Evolutionary conservation across 2,329 filamentous ascomycete species (phyloP), one percentile per base, ranked within the genome.

Genomic region (Clarireedia monteithiana): DNA sequence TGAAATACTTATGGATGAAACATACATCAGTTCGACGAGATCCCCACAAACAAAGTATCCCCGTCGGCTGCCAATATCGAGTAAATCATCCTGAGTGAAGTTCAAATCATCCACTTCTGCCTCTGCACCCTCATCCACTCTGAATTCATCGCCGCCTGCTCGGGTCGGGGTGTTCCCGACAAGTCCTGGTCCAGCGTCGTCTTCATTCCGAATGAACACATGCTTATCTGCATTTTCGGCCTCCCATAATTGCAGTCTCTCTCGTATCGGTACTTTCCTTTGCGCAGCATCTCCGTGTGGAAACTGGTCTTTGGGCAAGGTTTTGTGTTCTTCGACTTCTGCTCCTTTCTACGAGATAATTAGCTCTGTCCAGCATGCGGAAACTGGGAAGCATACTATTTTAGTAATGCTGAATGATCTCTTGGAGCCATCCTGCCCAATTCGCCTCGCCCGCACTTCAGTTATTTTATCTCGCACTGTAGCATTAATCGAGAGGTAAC

Each of bases 21-120:
- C 59, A 50, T 63, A 69, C 65, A 48, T 34, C 14, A 70, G 48
- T 55, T 68, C 68, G 39, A 70, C 68, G 38, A 70, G 60, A 57
- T 70, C 68, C 30, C 68, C 68, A 36, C 65, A 63, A 26, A 68
- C 49, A 12, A 70, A 58, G 48, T 68, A 70, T 40, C 56, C 60
- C 14, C 67, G 63, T 36, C 54, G 59, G 23, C 56, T 53, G 6
- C 68, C 66, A 60, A 68, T 56, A 61, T 80, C 76, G 10, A 78
- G 74, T n/a, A 80, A 68, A 59, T 80, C 77, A 39, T 75, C 75
- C 42, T 69, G 68, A 27, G 70, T 67, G 49, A 77, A 62, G 47
- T 72, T 71, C 6, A 70, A 63, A 20, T 66, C 60, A 34, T 62
- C 49, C 34, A 54, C 58, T n/a, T 61, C 54, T 39, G 46, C 30